Conservation (phyloP, 2,329 filamentous ascomycete genomes). For the Alternaria angustiovoidea region DNA sequence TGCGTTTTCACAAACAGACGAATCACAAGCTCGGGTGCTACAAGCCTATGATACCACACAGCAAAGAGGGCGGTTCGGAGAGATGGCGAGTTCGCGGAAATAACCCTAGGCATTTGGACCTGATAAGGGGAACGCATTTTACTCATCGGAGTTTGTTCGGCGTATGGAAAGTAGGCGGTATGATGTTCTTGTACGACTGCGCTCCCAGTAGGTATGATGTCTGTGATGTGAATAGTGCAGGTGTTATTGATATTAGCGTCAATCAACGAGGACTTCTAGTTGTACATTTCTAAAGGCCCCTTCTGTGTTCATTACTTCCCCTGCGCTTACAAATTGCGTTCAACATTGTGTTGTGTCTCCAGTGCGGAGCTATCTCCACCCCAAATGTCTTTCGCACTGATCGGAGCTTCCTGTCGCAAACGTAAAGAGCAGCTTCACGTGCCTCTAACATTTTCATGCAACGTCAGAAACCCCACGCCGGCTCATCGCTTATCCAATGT, state of each 20-base stretch:
- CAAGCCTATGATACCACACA: constrained; percentile 98
- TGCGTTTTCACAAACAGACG: constrained; percentile 96
- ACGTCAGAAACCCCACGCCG: background rate
- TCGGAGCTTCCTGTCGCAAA: background rate
- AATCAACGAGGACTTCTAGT: background rate
- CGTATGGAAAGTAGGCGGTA: constrained; percentile 6
- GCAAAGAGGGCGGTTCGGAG: constrained; percentile 88
- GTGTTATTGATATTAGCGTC: constrained; percentile 12
- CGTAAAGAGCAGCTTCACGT: background rate
- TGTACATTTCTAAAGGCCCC: background rate
- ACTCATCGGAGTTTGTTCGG: constrained; percentile 4
- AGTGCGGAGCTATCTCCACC: background rate
- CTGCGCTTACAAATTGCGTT: background rate
- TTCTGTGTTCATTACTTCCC: background rate
- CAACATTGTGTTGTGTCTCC: background rate
- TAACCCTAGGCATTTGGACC: constrained; percentile 14
- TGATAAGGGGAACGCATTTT: background rate
- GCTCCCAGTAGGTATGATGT: constrained; percentile 4
- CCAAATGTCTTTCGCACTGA: background rate
- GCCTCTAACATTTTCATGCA: background rate
- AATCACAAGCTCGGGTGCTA: constrained; percentile 91
- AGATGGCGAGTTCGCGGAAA: constrained; percentile 76
- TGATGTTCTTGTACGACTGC: constrained; percentile 3
- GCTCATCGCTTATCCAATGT: background rate
- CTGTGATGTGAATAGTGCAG: constrained; percentile 11